Conservation (phyloP, 1,139 yeast genomes). For the Nematodospora anomalae region DNA sequence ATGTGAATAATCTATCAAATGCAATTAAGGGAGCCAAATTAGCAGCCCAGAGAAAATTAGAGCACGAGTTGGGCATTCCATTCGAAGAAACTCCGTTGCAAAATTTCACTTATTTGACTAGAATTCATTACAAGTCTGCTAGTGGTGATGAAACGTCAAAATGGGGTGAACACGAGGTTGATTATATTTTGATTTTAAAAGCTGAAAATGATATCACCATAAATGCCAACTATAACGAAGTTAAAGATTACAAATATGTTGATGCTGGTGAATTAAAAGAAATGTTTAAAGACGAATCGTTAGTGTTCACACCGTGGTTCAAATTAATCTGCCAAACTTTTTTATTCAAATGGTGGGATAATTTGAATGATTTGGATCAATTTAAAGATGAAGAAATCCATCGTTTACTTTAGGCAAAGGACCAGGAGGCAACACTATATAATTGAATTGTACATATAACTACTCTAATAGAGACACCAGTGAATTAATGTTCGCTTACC, state of each 20-base stretch:
- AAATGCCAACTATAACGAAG: slow-evolving; percentile 74
- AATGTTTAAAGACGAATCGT: slow-evolving; percentile 67
- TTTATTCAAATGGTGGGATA: slow-evolving; percentile 92
- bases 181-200: slow-evolving; percentile 81
- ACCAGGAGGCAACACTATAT: no score
- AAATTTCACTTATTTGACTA: slow-evolving; percentile 77
- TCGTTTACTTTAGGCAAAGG: slow-evolving; percentile 25
- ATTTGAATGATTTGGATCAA: slow-evolving; percentile 54
- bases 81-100: slow-evolving; percentile 59
- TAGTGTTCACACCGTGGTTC: slow-evolving; percentile 96
- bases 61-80: slow-evolving; percentile 90
- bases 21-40: slow-evolving; percentile 77
- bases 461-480: no score
- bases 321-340: slow-evolving; percentile 90
- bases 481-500: no score
- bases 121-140: slow-evolving; percentile 94
- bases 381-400: slow-evolving; percentile 49
- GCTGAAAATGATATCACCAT: slow-evolving; percentile 54
- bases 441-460: not conserved
- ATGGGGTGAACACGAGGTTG: slow-evolving; percentile 99
- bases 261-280: slow-evolving; percentile 60
- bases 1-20: slow-evolving; percentile 41
- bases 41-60: slow-evolving; percentile 90
- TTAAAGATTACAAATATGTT: slow-evolving; percentile 78
- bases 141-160: slow-evolving; percentile 61